Conservation (phyloP, 331 rosid genomes). For the Quercus tomentella region DNA sequence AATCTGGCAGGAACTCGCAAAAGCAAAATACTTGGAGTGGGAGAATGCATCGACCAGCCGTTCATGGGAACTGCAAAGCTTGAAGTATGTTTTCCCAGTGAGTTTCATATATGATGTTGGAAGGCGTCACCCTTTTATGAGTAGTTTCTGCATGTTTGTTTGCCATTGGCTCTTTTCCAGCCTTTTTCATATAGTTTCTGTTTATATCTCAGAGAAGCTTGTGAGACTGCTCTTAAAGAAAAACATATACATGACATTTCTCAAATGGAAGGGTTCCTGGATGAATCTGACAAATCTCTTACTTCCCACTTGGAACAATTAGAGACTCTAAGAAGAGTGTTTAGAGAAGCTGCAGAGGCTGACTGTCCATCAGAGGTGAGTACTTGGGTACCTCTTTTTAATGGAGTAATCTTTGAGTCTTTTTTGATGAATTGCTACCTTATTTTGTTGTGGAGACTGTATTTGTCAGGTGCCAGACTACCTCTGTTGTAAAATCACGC, state of each 20-base stretch:
- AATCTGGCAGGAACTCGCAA: constrained; percentile 90
- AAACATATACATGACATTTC: constrained; percentile 31
- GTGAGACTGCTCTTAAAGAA: constrained; percentile 73
- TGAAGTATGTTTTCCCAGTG: constrained; percentile 67
- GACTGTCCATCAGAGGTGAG: constrained; percentile 69
- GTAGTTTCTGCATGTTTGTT: constrained; percentile 1
- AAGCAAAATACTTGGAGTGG: constrained; percentile 88
- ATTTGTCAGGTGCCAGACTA: constrained; percentile 78
- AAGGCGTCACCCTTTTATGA: constrained; percentile 11
- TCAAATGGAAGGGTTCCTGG: constrained; percentile 60
- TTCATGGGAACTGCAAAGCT: constrained; percentile 78
- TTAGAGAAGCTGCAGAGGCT: constrained; percentile 55
- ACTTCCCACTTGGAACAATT: constrained; percentile 39
- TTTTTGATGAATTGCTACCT: neutral
- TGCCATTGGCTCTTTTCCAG: neutral
- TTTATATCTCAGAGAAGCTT: constrained; percentile 63
- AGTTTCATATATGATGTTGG: constrained; percentile 34
- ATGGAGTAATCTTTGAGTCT: neutral
- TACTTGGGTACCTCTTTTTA: neutral
- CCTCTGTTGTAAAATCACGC: constrained; percentile 83
- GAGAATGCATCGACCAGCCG: constrained; percentile 56
- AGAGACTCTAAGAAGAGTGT: constrained; percentile 51
- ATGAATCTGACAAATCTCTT: constrained; percentile 46
- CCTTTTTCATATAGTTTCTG: constrained; percentile 3
- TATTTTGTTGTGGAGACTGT: neutral